phyloP scores from a whole-genome alignment of 176 grass and related monocot species.

The maize (Zea mays) region DNA sequence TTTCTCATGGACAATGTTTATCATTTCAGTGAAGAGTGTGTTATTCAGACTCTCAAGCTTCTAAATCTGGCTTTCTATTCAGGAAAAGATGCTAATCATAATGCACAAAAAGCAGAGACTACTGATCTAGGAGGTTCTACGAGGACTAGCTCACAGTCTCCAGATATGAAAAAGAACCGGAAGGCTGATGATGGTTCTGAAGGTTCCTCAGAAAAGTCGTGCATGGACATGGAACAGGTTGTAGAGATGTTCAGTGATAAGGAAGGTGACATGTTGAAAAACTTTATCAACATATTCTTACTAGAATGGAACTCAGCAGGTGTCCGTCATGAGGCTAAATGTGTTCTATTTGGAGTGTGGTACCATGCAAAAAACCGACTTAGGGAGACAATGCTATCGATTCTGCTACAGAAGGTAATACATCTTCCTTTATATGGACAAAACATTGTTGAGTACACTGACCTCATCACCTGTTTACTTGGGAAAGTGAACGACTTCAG shows the following conservation, averaged over 20 bases:
- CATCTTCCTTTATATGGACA: slow-evolving; percentile 84
- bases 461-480: slow-evolving; percentile 80
- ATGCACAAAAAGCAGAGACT: slow-evolving; percentile 54
- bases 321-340: slow-evolving; percentile 93
- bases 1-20: slow-evolving; percentile 85
- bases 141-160: slow-evolving; percentile 56
- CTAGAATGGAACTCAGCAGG: slow-evolving; percentile 91
- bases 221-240: slow-evolving; percentile 86
- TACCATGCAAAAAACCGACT: slow-evolving; percentile 70
- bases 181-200: slow-evolving; percentile 74
- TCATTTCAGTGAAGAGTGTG: slow-evolving; percentile 93
- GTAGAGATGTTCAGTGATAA: slow-evolving; percentile 73
- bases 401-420: slow-evolving; percentile 77
- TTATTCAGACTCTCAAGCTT: slow-evolving; percentile 93
- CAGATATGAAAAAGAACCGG: slow-evolving; percentile 81
- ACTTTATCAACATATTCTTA: slow-evolving; percentile 82
- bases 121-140: slow-evolving; percentile 49
- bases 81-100: slow-evolving; percentile 72
- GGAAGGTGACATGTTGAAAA: slow-evolving; percentile 61
- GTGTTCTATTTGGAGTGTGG: slow-evolving; percentile 87
- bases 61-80: slow-evolving; percentile 92
- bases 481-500: slow-evolving; percentile 70
- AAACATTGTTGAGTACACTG: slow-evolving; percentile 91
- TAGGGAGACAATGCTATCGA: slow-evolving; percentile 68
- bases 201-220: slow-evolving; percentile 74